phyloP scores from a whole-genome alignment of 106 monocot genomes.

The Iris macrosiphon region DNA sequence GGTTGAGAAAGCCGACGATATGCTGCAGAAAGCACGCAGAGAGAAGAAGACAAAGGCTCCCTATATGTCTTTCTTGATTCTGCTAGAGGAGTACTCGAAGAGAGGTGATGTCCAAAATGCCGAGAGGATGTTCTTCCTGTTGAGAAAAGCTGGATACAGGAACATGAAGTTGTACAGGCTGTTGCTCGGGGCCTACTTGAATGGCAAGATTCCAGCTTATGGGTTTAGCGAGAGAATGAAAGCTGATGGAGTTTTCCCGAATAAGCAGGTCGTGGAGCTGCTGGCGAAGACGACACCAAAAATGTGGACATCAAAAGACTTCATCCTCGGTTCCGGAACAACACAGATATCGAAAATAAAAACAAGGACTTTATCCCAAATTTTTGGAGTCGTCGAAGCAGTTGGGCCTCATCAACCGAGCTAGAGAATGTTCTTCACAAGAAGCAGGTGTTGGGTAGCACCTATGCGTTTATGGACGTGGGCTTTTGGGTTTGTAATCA shows the following conservation, averaged over 20 bases:
- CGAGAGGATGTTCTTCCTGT: conserved; percentile 56
- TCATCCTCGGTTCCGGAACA: no score
- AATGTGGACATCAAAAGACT: no score
- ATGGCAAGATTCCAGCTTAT: conserved; percentile 52
- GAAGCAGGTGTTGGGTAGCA: no score
- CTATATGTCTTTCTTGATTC: conserved; percentile 28
- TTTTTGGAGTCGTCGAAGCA: no score
- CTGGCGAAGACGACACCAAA: no score
- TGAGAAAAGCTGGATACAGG: conserved; percentile 37
- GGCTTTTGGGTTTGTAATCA: no score
- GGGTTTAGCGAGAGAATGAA: conserved; percentile 85
- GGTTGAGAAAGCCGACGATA: conserved; percentile 59
- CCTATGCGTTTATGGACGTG: no score
- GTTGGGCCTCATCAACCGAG: no score
- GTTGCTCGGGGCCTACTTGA: conserved; percentile 49
- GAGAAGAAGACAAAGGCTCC: conserved; percentile 30
- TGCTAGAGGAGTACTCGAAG: conserved; percentile 46
- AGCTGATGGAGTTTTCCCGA: conserved; percentile 47
- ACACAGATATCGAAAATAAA: no score
- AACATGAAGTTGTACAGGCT: conserved; percentile 27
- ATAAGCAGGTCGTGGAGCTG: conserved; percentile 9
- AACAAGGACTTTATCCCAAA: no score
- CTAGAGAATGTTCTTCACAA: no score
- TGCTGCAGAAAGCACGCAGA: conserved; percentile 39
- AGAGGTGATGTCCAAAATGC: conserved; percentile 61